Base-by-base conservation (phyloP, 2,329 filamentous ascomycete species). In the Aspergillus viridinutans region DNA sequence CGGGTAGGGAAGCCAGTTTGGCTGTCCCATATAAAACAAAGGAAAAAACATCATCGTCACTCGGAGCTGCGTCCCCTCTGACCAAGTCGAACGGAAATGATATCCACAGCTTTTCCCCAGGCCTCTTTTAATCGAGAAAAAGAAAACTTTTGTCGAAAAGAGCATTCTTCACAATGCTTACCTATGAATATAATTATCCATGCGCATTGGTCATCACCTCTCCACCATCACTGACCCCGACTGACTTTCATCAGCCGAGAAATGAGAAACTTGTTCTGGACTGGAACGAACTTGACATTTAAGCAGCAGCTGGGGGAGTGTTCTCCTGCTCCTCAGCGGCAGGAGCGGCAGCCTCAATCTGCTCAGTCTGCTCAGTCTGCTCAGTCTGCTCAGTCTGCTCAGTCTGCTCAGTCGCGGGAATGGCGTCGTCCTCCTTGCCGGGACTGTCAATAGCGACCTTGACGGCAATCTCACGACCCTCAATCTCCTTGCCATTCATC, bases 391-490 rank as follows among this genome's bases (percentile, higher is more conserved):
- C n/a, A n/a, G n/a, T n/a, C n/a, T n/a, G n/a, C n/a, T n/a, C 72
- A 53, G 71, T 67, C 60, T 76, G 74, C 53, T 81, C 78, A 55
- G 76, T 74, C 58, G 74, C 78, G 63, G 78, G 80, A 57, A 80
- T 76, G 67, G 82, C 88, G 71, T 89, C 86, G 74, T 97, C 93
- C 79, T 97, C 93, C 89, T 97, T 99, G 80, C 95, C 93, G 64
- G 94, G 94, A 84, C 92, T 97, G 83, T 99, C 94, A 73, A 99
- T 97, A 74, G 94, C 94, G 74, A 99, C 92, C 90, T 99, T 99
- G 85, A 99, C 94, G 64, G 94, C 94, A 69, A 99, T 99, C 83
- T 97, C 93, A 72, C 94, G 93, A 64, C 93, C 94, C 78, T 97
- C 94, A 67, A 99, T 94, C 76, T 96, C 90, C 87, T 96, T 97